A percentile compares a stretch with the other conserved stretches of the same genome.
phyloP scores from a whole-genome alignment of 805 yeast genomes.

The Dipodascus geniculatus region DNA sequence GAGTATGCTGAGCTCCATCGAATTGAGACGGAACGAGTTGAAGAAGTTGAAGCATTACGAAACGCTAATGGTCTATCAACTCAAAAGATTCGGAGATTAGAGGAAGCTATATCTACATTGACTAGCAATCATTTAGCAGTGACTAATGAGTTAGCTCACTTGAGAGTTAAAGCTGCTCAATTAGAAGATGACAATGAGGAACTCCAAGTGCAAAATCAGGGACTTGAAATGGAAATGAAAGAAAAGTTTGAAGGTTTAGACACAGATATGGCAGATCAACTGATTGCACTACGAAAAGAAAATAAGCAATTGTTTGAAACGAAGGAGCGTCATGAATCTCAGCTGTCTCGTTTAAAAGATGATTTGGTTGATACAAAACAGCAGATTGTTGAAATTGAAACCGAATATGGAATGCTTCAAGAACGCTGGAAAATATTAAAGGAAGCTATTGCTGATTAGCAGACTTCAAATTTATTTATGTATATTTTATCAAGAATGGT shows the following conservation, averaged over 20 bases:
- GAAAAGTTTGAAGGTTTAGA: conserved; percentile 2
- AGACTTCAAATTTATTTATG: not conserved
- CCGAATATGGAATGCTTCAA: conserved; percentile 21
- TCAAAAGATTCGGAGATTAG: conserved; percentile 61
- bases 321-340: conserved; percentile 46
- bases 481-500: not conserved
- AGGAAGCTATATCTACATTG: conserved; percentile 52
- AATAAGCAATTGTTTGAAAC: conserved; percentile 56
- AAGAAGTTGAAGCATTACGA: conserved; percentile 47
- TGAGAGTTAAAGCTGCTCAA: conserved; percentile 64
- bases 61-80: conserved; percentile 61
- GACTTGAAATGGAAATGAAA: conserved; percentile 5
- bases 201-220: conserved; percentile 24
- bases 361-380: conserved; percentile 26
- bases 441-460: conserved; percentile 18
- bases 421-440: conserved; percentile 26
- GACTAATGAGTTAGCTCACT: conserved; percentile 78
- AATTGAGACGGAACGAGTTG: conserved; percentile 51
- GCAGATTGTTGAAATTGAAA: conserved; percentile 18
- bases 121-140: conserved; percentile 77
- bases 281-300: conserved; percentile 47
- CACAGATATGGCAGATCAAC: conserved; percentile 29
- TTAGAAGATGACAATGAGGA: conserved; percentile 64
- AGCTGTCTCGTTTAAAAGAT: conserved; percentile 32
- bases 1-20: conserved; percentile 69